Evolutionary conservation across 2,329 filamentous ascomycete species (phyloP).

Genomic region (Nemania bipapillata): DNA sequence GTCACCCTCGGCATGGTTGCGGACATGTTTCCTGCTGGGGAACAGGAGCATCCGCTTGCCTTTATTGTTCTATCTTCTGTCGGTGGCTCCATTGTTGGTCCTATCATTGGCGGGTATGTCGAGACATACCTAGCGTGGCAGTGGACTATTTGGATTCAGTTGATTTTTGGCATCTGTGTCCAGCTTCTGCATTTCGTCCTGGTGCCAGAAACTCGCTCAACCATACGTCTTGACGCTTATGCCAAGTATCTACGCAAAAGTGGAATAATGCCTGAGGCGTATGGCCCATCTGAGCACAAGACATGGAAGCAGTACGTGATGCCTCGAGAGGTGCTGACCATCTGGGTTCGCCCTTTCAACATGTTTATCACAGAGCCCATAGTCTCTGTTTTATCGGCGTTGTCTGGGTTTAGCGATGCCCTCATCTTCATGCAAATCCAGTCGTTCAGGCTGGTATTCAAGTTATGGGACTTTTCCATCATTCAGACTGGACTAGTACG

Average conservation of each 20-base stretch:
- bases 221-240: conserved; percentile 66
- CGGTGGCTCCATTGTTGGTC: conserved; percentile 64
- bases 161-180: conserved; percentile 65
- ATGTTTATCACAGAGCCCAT: conserved; percentile 73
- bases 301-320: conserved; percentile 52
- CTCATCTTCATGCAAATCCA: conserved; percentile 75
- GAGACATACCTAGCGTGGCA: conserved; percentile 61
- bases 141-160: conserved; percentile 72
- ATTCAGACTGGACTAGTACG: conserved; percentile 47
- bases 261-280: conserved; percentile 57
- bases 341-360: conserved; percentile 70
- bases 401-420: conserved; percentile 71
- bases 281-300: conserved; percentile 61
- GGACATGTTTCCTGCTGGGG: conserved; percentile 68
- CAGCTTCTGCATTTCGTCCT: conserved; percentile 65
- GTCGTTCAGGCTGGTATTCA: conserved; percentile 68
- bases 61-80: conserved; percentile 69
- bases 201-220: conserved; percentile 69
- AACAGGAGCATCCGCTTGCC: conserved; percentile 69
- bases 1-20: conserved; percentile 73
- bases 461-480: conserved; percentile 67
- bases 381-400: conserved; percentile 66
- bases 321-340: conserved; percentile 57
- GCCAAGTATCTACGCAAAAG: conserved; percentile 65
- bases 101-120: conserved; percentile 65